Base-by-base conservation (phyloP, 164 flowering plant species). In the Brasenia schreberi region DNA sequence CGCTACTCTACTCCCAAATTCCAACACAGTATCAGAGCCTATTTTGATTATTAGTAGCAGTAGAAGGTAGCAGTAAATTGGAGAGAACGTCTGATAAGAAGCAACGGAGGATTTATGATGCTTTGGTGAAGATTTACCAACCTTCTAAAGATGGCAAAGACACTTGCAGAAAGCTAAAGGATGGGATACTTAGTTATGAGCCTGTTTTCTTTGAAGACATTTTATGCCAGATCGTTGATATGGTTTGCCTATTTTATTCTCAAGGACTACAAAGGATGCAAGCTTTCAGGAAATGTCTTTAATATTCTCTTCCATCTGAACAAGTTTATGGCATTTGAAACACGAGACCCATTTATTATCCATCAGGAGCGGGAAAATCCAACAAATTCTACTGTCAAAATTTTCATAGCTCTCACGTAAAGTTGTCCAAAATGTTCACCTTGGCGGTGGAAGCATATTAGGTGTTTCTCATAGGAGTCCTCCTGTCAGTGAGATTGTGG, bases 391-490 rank as follows among this genome's bases (percentile, higher is more conserved):
- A 63, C n/a, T 60, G 42, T 27, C 27, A 23, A 23, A 2, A 16
- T 62, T 23, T 61, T 72, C 62, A 69, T 74, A 90, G 98, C 81
- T 93, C 17, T 84, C 97, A 1, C 68, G 96, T 70, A 82, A 82
- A 72, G 89, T 90, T 69, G 94, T 93, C 72, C 96, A 89, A 67
- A 90, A 93, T 78, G 68, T 90, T 69, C 96, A 90, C 72, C 91
- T 93, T 61, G 84, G 90, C 67, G 97, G 98, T 63, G 98, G 97
- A 78, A 93, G 97, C 75, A 80, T 89, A 69, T 77, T 93, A 71
- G 98, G 98, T 73, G 97, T 90, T 73, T 93, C 98, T 42, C 92
- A 95, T 59, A 97, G 97, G 33, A 89, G 85, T 59, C 95, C 95
- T 4, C 68, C 62, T 19, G 74, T 84, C 43, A 74, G 75, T 74